Conservation (phyloP, 2,329 filamentous ascomycete species). For the Nemania sp. region DNA sequence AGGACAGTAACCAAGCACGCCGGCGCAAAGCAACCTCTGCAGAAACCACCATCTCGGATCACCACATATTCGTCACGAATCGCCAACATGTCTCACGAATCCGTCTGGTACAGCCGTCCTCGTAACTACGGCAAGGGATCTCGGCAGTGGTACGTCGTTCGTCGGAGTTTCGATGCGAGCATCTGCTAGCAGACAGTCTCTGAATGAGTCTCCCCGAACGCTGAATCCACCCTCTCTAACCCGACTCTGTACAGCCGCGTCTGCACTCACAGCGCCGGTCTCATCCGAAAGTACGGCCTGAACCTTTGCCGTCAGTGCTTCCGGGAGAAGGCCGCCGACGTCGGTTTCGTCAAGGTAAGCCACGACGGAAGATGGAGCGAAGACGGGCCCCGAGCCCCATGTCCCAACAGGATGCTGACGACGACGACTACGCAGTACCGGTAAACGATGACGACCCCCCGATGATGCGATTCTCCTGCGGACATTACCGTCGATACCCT, state of each 20-base stretch:
- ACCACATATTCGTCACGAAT: slow-evolving; percentile 3
- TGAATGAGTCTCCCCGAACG: no score
- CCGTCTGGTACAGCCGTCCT: slow-evolving; percentile 98
- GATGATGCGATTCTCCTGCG: slow-evolving; percentile 16
- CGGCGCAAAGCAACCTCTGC: slow-evolving; percentile 19
- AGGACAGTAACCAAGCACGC: slow-evolving; percentile 5
- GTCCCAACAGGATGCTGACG: slow-evolving; percentile 5
- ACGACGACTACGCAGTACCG: slow-evolving; percentile 15
- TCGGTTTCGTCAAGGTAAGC: slow-evolving; percentile 30
- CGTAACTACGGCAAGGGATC: slow-evolving; percentile 97
- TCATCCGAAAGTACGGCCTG: slow-evolving; percentile 99
- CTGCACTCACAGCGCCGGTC: slow-evolving; percentile 94
- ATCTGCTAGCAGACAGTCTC: neutral
- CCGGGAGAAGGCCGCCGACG: slow-evolving; percentile 25
- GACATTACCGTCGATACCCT: slow-evolving; percentile 25
- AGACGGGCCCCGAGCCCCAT: no score
- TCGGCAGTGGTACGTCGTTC: slow-evolving; percentile 78
- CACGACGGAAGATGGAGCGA: no score
- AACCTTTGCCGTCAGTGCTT: slow-evolving; percentile 82
- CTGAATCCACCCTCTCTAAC: neutral
- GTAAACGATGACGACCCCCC: slow-evolving; percentile 14
- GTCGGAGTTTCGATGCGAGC: neutral
- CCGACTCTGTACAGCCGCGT: slow-evolving; percentile 41
- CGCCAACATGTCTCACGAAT: slow-evolving; percentile 74
- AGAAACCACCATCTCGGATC: slow-evolving; percentile 15